Evolutionary conservation across 441 rosid genomes (phyloP).

Genomic region (Populus trichocarpa): DNA sequence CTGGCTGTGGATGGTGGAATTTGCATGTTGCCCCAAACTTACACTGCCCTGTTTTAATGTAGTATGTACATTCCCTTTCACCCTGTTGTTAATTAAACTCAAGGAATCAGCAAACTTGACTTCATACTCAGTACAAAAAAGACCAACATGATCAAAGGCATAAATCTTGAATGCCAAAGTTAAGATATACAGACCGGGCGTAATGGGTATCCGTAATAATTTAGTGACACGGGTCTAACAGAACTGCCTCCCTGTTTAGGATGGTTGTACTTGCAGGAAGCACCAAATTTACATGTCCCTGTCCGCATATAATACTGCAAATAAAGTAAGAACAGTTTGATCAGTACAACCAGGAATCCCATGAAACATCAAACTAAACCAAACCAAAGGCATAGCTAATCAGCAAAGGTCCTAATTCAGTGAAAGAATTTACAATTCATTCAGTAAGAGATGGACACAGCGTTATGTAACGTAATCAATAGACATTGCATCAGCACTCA

Average conservation of each 20-base stretch:
- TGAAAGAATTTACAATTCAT: background rate
- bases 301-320: slow-evolving; percentile 83
- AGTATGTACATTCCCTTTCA: slow-evolving; percentile 81
- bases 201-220: slow-evolving; percentile 75
- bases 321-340: slow-evolving; percentile 9
- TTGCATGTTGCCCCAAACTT: slow-evolving; percentile 89
- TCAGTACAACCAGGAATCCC: slow-evolving; percentile 7
- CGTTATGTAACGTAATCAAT: background rate
- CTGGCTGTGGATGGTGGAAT: slow-evolving; percentile 81
- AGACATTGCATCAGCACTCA: background rate
- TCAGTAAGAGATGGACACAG: background rate
- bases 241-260: slow-evolving; percentile 74
- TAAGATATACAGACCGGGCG: slow-evolving; percentile 67
- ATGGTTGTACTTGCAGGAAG: slow-evolving; percentile 93
- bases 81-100: slow-evolving; percentile 42
- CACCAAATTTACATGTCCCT: slow-evolving; percentile 84
- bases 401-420: background rate
- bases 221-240: slow-evolving; percentile 51
- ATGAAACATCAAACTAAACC: background rate
- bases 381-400: background rate
- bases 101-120: slow-evolving; percentile 11
- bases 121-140: background rate
- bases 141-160: background rate
- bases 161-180: slow-evolving; percentile 4
- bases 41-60: slow-evolving; percentile 89